Percentiles rank a stretch among this genome's conserved stretches.
These are phyloP conservation scores for Lactarius sp. DNA, from an alignment of 768 basidiomycete species.

Conservation along the genomic window DNA sequence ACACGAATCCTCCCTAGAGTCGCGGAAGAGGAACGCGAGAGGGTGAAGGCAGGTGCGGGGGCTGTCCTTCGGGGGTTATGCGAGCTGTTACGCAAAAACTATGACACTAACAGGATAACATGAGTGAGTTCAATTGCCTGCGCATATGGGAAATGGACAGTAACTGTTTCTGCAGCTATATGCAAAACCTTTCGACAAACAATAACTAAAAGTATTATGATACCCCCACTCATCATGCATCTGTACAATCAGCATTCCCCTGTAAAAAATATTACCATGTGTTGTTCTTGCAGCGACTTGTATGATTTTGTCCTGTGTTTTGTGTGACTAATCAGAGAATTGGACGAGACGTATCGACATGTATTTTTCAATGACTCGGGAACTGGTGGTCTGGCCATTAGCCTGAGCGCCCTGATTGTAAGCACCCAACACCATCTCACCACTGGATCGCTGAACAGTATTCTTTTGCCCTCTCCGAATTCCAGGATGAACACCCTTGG, in stretches of 20 bases:
- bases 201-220: slow-evolving; percentile 24
- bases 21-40: slow-evolving; percentile 55
- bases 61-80: slow-evolving; percentile 65
- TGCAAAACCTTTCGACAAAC: slow-evolving; percentile 21
- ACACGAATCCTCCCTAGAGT: slow-evolving; percentile 63
- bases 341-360: background rate
- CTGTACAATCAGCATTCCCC: slow-evolving; percentile 25
- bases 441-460: too few species aligned
- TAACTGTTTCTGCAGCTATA: slow-evolving; percentile 16
- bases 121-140: slow-evolving; percentile 17
- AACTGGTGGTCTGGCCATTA: too few species aligned
- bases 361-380: too few species aligned
- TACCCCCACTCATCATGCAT: slow-evolving; percentile 28
- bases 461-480: too few species aligned
- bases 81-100: slow-evolving; percentile 53
- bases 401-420: too few species aligned
- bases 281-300: slow-evolving; percentile 5
- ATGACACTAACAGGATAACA: slow-evolving; percentile 20
- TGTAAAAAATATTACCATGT: slow-evolving; percentile 23
- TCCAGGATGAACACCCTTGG: too few species aligned
- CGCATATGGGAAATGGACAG: background rate
- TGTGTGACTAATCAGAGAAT: background rate
- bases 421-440: too few species aligned
- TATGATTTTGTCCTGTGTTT: background rate
- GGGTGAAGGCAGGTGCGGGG: slow-evolving; percentile 68